These are phyloP conservation scores for Zygnema circumcarinatum DNA, from an alignment of 139 green algal species.

Conservation along the genomic window DNA sequence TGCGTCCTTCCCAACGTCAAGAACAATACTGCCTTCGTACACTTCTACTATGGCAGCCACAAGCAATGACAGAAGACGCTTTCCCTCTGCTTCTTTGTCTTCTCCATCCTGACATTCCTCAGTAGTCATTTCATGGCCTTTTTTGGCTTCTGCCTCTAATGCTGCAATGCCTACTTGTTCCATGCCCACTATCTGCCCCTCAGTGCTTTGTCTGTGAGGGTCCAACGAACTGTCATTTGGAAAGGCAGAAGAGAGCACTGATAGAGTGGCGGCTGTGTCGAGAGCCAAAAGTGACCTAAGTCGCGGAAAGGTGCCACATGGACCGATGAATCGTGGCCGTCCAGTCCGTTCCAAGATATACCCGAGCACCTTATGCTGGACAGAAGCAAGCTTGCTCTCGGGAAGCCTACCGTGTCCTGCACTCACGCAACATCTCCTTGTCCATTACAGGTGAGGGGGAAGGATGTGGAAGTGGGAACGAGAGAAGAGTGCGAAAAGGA, in stretches of 20 bases:
- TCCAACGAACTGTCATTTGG: slow-evolving; percentile 25
- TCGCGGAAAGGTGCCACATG: slow-evolving; percentile 22
- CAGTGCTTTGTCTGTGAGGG: neutral
- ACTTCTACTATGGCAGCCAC: neutral
- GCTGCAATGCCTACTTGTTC: neutral
- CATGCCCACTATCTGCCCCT: neutral
- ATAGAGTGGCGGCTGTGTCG: slow-evolving; percentile 17
- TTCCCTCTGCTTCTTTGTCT: neutral
- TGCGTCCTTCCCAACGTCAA: neutral
- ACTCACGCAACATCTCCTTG: neutral
- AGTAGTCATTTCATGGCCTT: neutral
- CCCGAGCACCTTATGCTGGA: neutral
- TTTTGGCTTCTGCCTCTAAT: neutral
- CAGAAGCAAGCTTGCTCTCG: neutral
- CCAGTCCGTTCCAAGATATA: neutral
- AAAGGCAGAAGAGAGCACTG: slow-evolving; percentile 34
- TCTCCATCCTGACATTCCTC: neutral
- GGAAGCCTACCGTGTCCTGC: neutral
- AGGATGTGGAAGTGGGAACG: neutral
- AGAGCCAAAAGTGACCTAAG: slow-evolving; percentile 34
- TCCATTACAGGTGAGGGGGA: neutral
- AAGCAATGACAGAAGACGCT: neutral
- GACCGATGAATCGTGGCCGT: neutral
- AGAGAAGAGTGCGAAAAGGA: slow-evolving; percentile 9
- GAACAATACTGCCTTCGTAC: neutral